Base-by-base conservation (phyloP, 2,329 filamentous ascomycete species). In the Fusarium avenaceum region DNA sequence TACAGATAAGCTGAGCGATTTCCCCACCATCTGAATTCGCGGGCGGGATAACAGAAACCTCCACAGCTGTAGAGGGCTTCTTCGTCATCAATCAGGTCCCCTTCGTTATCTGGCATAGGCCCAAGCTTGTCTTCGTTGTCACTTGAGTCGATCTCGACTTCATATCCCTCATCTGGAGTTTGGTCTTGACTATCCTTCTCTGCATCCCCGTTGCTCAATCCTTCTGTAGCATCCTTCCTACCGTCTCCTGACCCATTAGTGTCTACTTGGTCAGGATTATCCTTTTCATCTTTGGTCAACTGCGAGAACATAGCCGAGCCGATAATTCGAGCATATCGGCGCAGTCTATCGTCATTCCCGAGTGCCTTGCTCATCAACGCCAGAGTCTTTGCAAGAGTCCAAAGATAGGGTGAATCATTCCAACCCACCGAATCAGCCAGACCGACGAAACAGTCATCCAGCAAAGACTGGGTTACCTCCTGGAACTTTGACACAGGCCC, bases 401-500 rank as follows among this genome's bases (percentile, higher is more conserved):
- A 19, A 0, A 65, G 7, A 13, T 48, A 40, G 0, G 2, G 5
- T 0, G 19, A 6, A 30, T 65, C 62, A 3, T 58, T 65, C 58
- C 58, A 63, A 0, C 60, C 58, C 2, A 65, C 58, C 0, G 58
- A 49, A 14, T 65, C 62, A 2, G 19, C 17, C 0, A 65, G 32
- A 0, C 47, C 38, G 2, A 2, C 24, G 1, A 63, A 48, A 7
- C 38, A 39, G 8, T 22, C 60, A 0, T 58, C 11, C 0, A 58
- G 0, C 0, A 58, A 8, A 3, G 46, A 43, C 17, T 63, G 52
- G 0, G 63, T 7, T 2, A 10, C 26, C 4, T 49, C 43, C 13
- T 65, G 62, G 5, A 57, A 38, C 30, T 63, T 63, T 2, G 10
- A 10, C 1, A 52, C 10, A 3, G 62, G 62, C 0, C 62, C 62